These are phyloP conservation scores for Fusarium floridanum DNA, from an alignment of 2,329 filamentous ascomycete species.

Conservation along the genomic window DNA sequence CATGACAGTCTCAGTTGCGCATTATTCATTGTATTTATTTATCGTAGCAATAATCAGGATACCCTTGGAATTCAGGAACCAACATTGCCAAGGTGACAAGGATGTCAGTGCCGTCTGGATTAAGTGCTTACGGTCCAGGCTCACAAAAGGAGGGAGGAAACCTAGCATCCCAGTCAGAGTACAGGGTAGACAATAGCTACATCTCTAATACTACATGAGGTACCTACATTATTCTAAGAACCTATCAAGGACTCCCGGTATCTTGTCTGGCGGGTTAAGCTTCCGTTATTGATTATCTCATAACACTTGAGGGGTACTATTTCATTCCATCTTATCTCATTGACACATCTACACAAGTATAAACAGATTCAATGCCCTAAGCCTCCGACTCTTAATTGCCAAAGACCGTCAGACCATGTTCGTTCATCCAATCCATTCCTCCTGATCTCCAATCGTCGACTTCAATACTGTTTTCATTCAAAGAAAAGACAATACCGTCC, in stretches of 20 bases:
- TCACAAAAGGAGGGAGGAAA: background rate
- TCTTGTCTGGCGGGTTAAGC: accelerated
- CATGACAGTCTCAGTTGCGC: background rate
- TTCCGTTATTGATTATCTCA: background rate
- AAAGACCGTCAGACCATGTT: slow-evolving; percentile 46
- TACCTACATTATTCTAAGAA: background rate
- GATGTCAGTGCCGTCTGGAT: background rate
- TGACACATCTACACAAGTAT: no score
- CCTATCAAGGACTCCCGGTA: background rate
- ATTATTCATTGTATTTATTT: background rate
- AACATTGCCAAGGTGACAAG: background rate
- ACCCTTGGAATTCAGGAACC: background rate
- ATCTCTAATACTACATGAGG: no score
- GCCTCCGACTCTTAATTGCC: slow-evolving; percentile 33
- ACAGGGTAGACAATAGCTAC: no score
- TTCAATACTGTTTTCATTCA: slow-evolving; percentile 44
- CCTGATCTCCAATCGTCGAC: slow-evolving; percentile 47
- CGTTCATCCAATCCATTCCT: slow-evolving; percentile 48
- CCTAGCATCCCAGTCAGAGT: background rate
- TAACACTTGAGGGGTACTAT: background rate
- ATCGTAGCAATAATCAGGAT: background rate
- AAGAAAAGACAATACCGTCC: slow-evolving; percentile 47
- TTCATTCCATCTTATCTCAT: no score
- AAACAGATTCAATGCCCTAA: background rate
- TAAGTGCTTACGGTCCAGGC: background rate